Base-by-base conservation (phyloP, 2,329 filamentous ascomycete species). In the Myriosclerotinia curreyana region DNA sequence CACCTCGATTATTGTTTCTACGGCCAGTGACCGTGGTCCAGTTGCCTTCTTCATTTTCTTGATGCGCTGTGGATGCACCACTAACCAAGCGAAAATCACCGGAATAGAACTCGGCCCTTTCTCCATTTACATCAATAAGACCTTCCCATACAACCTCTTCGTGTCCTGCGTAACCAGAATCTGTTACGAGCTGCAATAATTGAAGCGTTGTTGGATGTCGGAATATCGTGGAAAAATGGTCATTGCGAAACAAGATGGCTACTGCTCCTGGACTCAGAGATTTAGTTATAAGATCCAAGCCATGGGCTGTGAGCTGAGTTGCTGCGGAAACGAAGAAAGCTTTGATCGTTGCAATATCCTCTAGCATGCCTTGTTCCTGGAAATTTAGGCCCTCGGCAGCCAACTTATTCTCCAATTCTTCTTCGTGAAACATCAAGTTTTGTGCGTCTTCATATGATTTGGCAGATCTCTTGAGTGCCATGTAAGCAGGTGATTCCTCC, bases 101-200 rank as follows among this genome's bases (percentile, higher is more conserved):
- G 0, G 92, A 92, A 70, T 92, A 91, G 71, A 96, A 92, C 73
- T 93, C 90, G 2, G 91, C 87, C 17, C 84, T 84, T 71, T 90
- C 88, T 9, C 95, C 95, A 60, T 88, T 95, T 28, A 96, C 88
- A 71, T 98, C 94, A 0, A 90, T 88, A 2, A 99, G 81, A 12
- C 89, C 95, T 76, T 99, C 95, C 95, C 95, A 99, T 0, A 99
- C 91, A 15, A 99, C 87, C 74, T 98, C 94, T 20, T 92, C 89
- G 70, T 97, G 92, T 12, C 82, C 84, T 14, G 89, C 87, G 73
- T 96, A 99, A 0, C 95, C 95, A 34, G 92, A 90, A 74, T 99
- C 95, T 0, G 95, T 98, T 17, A 99, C 92, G 3, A 99, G 79
- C 0, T 90, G 92, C 68, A 94, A 84, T 1, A 98, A 81, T 69